Evolutionary conservation across 768 basidiomycete species (phyloP), one percentile per base, ranked within the genome.

Genomic region (Cyathus striatus): DNA sequence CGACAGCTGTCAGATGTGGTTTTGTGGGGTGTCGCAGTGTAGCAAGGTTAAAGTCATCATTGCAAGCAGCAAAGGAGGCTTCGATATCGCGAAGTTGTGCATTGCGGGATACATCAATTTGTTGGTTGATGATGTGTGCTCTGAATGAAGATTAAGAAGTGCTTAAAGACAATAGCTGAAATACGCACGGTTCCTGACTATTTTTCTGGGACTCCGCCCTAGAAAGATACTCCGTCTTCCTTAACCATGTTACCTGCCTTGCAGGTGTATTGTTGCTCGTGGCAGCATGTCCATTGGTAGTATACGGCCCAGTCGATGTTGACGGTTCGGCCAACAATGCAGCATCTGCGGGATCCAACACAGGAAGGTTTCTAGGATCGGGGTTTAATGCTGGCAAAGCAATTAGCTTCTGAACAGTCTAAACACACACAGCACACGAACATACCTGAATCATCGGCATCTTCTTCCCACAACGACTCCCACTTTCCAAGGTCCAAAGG

Each of bases 171-270:
- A 9, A 30, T 9, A n/a, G n/a, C n/a, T n/a, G 27, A n/a, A 30
- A n/a, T 40, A 68, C 75, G 50, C 52, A 87, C 87, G 72, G 60
- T 59, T 89, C 87, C 30, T 76, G 71, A 21, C 56, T 44, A 54
- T 61, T 20, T 50, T 65, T 44, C 47, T 61, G 56, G 59, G 79
- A 58, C 49, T 72, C 53, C 60, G 65, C 79, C 66, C 86, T 65
- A 45, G 79, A 84, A 42, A 94, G 76, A 54, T 96, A 94, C 54
- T 93, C 92, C 0, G 93, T 95, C 60, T 88, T 91, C 41, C 94
- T 76, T 41, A 97, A 70, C 94, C 94, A 97, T 1, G 90, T 75
- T 9, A 96, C 93, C 44, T 90, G 75, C 37, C 79, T 73, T 38
- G 75, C 66, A 14, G 74, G 64, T 12, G 68, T 52, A 18, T 68